phyloP scores from a whole-genome alignment of 2,329 filamentous ascomycete species.

The Xylariaceae sp. region DNA sequence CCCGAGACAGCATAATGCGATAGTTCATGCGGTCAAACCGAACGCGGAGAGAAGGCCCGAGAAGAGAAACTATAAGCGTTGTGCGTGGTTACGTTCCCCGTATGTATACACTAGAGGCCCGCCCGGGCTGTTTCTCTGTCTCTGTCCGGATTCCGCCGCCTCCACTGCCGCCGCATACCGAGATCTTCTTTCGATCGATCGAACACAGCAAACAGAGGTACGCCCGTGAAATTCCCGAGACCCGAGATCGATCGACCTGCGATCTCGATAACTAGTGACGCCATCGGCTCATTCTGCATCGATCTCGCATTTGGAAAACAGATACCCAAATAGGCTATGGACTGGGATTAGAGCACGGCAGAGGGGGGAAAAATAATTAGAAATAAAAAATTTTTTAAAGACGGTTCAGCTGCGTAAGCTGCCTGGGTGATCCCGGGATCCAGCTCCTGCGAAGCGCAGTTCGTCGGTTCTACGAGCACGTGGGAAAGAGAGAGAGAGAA shows the following conservation, averaged over 20 bases:
- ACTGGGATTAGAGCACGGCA: too few species aligned
- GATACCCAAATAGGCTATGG: background rate
- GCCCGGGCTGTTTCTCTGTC: too few species aligned
- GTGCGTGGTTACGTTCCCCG: background rate
- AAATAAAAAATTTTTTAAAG: too few species aligned
- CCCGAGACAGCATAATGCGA: conserved; percentile 13
- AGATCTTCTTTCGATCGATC: background rate
- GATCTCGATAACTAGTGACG: background rate
- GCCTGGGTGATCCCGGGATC: too few species aligned
- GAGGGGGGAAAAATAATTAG: too few species aligned
- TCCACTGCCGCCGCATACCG: background rate
- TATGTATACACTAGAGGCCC: too few species aligned
- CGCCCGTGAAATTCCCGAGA: background rate
- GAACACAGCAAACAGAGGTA: background rate
- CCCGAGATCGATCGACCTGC: too few species aligned
- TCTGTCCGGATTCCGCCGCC: too few species aligned
- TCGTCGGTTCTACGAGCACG: background rate
- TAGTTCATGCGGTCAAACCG: conserved; percentile 7
- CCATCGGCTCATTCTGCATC: background rate
- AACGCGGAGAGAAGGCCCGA: conserved; percentile 1
- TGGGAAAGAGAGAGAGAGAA: background rate
- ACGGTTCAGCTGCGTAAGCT: too few species aligned
- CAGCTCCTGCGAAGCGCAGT: background rate
- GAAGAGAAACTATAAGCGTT: background rate
- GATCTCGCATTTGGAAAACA: too few species aligned